These are phyloP conservation scores for Picea abies DNA, from an alignment of 83 land plant genomes.

Conservation along the genomic window DNA sequence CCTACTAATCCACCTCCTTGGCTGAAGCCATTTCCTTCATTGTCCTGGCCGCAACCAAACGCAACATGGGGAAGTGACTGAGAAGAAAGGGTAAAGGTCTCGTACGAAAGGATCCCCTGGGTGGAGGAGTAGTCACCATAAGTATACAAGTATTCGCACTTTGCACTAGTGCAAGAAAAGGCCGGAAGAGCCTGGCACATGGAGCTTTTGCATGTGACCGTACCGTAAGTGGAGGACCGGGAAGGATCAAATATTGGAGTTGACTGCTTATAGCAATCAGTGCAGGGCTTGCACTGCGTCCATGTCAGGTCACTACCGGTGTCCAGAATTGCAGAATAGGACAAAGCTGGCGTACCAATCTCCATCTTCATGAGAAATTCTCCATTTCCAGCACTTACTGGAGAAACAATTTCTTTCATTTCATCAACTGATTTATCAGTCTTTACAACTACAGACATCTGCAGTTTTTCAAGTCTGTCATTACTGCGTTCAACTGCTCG, in stretches of 20 bases:
- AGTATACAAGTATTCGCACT: neutral
- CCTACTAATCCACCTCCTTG: too few species aligned
- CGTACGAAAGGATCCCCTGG: slow-evolving; percentile 22
- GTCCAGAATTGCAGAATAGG: slow-evolving; percentile 11
- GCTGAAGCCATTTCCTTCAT: too few species aligned
- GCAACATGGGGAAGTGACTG: neutral
- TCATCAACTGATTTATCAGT: too few species aligned
- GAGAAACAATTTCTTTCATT: neutral
- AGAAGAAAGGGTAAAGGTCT: slow-evolving; percentile 18
- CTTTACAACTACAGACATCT: too few species aligned
- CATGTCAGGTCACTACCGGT: slow-evolving; percentile 13
- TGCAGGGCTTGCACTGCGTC: slow-evolving; percentile 15
- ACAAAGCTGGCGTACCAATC: neutral
- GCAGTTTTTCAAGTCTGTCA: neutral
- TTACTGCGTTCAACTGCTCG: slow-evolving; percentile 6
- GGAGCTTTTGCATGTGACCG: neutral
- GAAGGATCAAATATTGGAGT: slow-evolving; percentile 5
- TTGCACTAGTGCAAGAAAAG: neutral
- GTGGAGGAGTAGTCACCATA: slow-evolving; percentile 28
- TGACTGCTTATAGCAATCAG: neutral
- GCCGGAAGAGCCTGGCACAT: neutral
- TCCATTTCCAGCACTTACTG: neutral
- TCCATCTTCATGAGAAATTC: slow-evolving; percentile 8
- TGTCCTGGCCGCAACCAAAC: slow-evolving; percentile 43
- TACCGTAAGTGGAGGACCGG: neutral